Base-by-base conservation (phyloP, 1,284 basidiomycete species). In the Golubevia pallescens region DNA sequence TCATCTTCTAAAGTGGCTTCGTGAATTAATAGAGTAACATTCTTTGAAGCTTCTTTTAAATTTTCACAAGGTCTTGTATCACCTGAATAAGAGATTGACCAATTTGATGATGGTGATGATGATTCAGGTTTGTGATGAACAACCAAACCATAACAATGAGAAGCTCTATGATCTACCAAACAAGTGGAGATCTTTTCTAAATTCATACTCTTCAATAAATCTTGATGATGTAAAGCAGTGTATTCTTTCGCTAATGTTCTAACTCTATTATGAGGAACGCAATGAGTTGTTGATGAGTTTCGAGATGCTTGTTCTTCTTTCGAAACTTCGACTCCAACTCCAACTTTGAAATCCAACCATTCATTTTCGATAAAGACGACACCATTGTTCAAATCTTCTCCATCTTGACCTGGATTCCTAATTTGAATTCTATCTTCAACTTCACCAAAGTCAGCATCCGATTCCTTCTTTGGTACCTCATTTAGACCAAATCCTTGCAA, bases 1-100 rank as follows among this genome's bases (percentile, higher is more conserved):
- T 91, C 90, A 71, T 94, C 91, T 2, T 90, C 91, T 88, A 97
- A 91, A 1, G 94, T 94, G 0, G 95, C 93, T 86, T 98, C 95
- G 81, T 98, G 95, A 56, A 98, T 95, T 42, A 98, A 88, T 4
- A 98, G 85, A 0, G 93, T 94, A 0, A 92, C 91, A 62, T 88
- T 87, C 59, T 88, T 78, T 0, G 92, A 94, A 0, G 90, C 91
- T 52, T 88, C 84, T 23, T 92, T 90, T 2, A 98, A 88, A 20
- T 88, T 88, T 2, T 91, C 86, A 19, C 90, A 90, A 0, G 95
- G 95, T 84, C 90, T 89, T 0, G 95, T 97, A 84, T 98, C 95
- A 3, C 92, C 95, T 3, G 95, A 97, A 71, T 89, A 90, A 51
- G 88, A 87, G 38, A 69, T 34, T 1, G 68, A 72, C 65, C 60